Evolutionary conservation across 768 basidiomycete species (phyloP).

Genomic region (Tulasnella sp.): DNA sequence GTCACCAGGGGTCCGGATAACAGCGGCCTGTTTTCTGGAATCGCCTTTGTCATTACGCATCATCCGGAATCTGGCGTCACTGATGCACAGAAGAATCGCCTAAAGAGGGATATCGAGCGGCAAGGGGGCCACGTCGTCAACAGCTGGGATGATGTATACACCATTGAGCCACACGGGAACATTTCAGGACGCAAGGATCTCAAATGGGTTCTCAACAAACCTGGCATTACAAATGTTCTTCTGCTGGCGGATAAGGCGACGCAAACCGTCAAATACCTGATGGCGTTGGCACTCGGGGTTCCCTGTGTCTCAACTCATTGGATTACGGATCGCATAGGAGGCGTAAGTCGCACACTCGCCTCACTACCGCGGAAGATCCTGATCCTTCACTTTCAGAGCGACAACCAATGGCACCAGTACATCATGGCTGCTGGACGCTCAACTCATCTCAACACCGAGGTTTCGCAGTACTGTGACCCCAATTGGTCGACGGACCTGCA

Average conservation of each 20-base stretch:
- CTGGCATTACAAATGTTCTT: constrained; percentile 18
- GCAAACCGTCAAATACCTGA: constrained; percentile 26
- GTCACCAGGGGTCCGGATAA: background rate
- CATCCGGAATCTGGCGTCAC: background rate
- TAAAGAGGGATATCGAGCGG: background rate
- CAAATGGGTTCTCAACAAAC: constrained; percentile 1
- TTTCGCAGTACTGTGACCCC: constrained; percentile 1
- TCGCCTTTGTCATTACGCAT: constrained; percentile 10
- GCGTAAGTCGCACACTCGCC: background rate
- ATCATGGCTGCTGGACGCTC: constrained; percentile 11
- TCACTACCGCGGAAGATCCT: background rate
- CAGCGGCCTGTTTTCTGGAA: background rate
- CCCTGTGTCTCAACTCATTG: constrained; percentile 25
- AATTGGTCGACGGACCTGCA: background rate
- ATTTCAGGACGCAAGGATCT: background rate
- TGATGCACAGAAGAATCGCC: background rate
- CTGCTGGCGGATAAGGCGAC: constrained; percentile 19
- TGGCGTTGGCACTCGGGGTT: constrained; percentile 28
- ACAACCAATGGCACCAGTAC: constrained; percentile 9
- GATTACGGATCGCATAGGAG: constrained; percentile 16
- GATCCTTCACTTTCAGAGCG: background rate
- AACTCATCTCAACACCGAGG: background rate
- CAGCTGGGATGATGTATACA: constrained; percentile 17
- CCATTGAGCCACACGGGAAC: background rate
- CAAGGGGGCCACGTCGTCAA: constrained; percentile 17